Evolutionary conservation across 2,329 filamentous ascomycete genomes (phyloP).

Genomic region (Parafenestella ontariensis): DNA sequence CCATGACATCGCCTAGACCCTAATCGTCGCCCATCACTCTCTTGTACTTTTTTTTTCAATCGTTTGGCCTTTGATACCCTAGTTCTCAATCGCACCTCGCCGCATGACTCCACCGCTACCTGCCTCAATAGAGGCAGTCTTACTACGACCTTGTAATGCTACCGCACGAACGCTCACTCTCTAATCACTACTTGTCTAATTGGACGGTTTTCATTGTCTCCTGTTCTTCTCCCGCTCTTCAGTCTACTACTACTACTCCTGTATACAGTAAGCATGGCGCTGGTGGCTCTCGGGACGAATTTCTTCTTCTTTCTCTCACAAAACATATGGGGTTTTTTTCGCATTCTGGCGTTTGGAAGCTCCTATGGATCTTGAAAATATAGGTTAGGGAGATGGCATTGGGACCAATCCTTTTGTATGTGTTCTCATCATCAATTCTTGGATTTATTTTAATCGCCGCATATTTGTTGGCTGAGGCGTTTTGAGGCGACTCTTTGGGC

Average conservation of each 20-base stretch:
- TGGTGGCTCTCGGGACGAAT: neutral
- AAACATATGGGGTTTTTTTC: no score
- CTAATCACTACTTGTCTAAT: neutral
- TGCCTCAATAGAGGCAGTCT: neutral
- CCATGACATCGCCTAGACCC: slow-evolving; percentile 17
- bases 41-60: neutral
- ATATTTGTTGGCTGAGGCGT: no score
- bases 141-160: slow-evolving; percentile 2
- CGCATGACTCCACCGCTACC: neutral
- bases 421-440: no score
- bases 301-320: no score
- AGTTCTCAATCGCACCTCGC: neutral
- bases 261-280: slow-evolving; percentile 1
- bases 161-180: neutral
- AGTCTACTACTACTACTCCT: neutral
- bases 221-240: neutral
- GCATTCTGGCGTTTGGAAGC: no score
- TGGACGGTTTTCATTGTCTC: neutral
- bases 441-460: no score
- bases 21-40: neutral
- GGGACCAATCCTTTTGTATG: no score
- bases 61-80: neutral
- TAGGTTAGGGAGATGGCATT: no score
- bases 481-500: no score
- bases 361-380: no score